Base-by-base conservation (phyloP, 768 basidiomycete genomes). In the Crucibulum laeve region DNA sequence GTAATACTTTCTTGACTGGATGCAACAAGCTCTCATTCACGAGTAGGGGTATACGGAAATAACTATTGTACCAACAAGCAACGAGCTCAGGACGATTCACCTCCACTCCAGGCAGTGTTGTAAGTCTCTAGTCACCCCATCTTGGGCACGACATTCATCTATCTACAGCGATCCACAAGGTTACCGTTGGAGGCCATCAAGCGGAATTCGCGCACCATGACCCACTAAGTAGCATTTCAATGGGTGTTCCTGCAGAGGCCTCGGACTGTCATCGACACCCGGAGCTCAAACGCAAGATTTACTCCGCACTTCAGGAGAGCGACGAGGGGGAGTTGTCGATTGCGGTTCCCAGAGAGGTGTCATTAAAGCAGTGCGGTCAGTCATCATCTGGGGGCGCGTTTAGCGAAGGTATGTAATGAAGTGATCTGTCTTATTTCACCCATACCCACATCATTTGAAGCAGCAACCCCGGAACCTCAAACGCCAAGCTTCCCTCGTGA, bases 321-420 rank as follows among this genome's bases (percentile, higher is more conserved):
- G 92, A 95, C 52, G 92, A 97, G 60, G 96, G 95, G 45, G 96
- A 98, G 63, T 61, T 99, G 24, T 91, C 91, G 4, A 91, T 99
- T 53, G 79, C 84, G 8, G 81, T 98, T 47, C 89, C 89, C 6
- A 73, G 71, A 53, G 85, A 86, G 46, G 82, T 86, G 14, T 69
- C 77, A 40, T 63, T 85, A 54, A 84, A 70, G 63, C 80, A 76
- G 47, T 79, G 80, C 23, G 75, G 76, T 21, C 72, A 71, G 48
- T 52, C 70, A 28, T 53, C 64, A 18, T 52, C 69, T 7, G 73
- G 71, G 22, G 55, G 63, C 23, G 62, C 76, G 24, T 63, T 68
- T 17, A 80, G 76, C 47, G 84, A 87, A 67, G 77, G 85, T 84
- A 53, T 52, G 68, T 62, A 57, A 42, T 23, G 19, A 13, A 37